These are phyloP conservation scores for Heterobasidion annosum DNA, from an alignment of 1,284 basidiomycete genomes.

Conservation along the genomic window DNA sequence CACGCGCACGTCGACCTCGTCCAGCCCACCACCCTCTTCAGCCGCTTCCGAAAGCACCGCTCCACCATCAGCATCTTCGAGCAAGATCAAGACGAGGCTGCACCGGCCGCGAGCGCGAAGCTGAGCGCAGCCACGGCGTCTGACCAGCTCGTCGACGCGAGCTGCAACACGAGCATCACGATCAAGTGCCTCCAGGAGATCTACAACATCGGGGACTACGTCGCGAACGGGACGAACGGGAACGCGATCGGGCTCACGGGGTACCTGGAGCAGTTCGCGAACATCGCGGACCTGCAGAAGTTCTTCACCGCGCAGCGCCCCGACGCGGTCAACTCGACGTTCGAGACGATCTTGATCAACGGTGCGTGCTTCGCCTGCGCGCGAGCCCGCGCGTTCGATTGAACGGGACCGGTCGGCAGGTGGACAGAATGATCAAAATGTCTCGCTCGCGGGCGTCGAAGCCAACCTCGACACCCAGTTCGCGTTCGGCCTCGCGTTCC, in stretches of 20 bases:
- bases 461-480: conserved; percentile 68
- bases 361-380: conserved; percentile 9
- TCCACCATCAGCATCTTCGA: conserved; percentile 31
- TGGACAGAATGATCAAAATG: conserved; percentile 53
- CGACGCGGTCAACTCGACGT: conserved; percentile 23
- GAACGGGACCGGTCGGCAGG: conserved; percentile 19
- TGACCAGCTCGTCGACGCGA: conserved; percentile 33
- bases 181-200: conserved; percentile 36
- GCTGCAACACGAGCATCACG: conserved; percentile 14
- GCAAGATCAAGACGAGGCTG: conserved; percentile 11
- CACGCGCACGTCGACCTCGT: conserved; percentile 61
- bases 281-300: conserved; percentile 32
- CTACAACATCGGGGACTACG: conserved; percentile 40
- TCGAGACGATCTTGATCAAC: conserved; percentile 32
- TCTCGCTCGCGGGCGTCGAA: conserved; percentile 47
- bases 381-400: neutral
- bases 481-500: conserved; percentile 50
- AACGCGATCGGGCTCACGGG: conserved; percentile 48
- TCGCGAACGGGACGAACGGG: conserved; percentile 23
- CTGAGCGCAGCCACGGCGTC: conserved; percentile 15
- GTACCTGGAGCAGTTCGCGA: conserved; percentile 51
- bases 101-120: conserved; percentile 18
- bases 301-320: conserved; percentile 23
- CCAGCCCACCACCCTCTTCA: conserved; percentile 70
- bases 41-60: conserved; percentile 35